Base-by-base conservation (phyloP, 345 rosid genomes). In the Euphorbia tirucalli region DNA sequence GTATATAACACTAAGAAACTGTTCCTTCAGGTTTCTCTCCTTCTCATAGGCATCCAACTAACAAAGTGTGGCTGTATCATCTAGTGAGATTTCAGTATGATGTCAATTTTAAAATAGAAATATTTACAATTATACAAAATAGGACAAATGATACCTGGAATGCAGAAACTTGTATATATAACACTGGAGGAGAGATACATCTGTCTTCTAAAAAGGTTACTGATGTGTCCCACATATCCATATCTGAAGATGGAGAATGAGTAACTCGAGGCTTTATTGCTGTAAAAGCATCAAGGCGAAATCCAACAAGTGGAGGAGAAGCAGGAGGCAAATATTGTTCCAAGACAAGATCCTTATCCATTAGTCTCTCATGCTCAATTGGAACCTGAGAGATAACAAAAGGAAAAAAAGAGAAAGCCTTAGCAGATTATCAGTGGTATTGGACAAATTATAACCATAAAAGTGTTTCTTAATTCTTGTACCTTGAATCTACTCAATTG, bases 401-500 rank as follows among this genome's bases (percentile, higher is more conserved):
- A 46, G 11, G 2, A 70, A 63, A 46, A 57, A 7, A 69, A 11
- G 52, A 11, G 22, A 9, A 22, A 61, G 65, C 22, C 30, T 11
- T 46, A 48, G 37, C 52, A 19, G 62, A 64, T 78, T 54, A 55
- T 61, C 11, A 9, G 37, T 16, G 66, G 61, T 61, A n/a, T 77
- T 11, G 39, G 50, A 54, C 46, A 32, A n/a, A n/a, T 10, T 52
- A 48, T 28, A 48, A 48, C 58, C 3, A 28, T 4, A 0, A 13
- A 43, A 59, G 27, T 41, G 30, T 30, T 39, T 61, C 27, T 70
- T 66, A 48, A 41, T 49, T 52, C 19, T 68, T 66, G 52, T 74
- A 90, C 99, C 99, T 89, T 90, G 86, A 89, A 92, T 82, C 99
- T 82, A 79, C 69, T 85, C 76, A 95, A 79, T 68, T 80, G 91